Base-by-base conservation (phyloP, 345 rosid species). In the Syzygium oleosum region DNA sequence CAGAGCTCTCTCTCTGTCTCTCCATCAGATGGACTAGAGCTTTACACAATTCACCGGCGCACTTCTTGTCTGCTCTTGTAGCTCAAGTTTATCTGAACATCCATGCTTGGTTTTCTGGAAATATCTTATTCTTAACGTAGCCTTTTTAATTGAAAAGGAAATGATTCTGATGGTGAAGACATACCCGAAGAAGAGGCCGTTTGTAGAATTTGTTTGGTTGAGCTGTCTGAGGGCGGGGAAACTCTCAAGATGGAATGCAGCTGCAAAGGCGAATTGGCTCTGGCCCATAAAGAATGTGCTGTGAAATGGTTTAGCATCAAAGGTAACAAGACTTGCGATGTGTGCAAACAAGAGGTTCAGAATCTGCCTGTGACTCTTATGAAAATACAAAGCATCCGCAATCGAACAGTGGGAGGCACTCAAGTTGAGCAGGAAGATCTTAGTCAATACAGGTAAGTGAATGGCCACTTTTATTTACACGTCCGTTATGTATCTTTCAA, bases 241-340 rank as follows among this genome's bases (percentile, higher is more conserved):
- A 97, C 99, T 15, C 90, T 97, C 53, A 96, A 95, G 95, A 95
- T 97, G 98, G 99, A 97, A 90, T 97, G 99, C 93, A 97, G 98
- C 91, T 97, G 99, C 94, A 96, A 95, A 94, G 99, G 99, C 1
- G 99, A 98, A 91, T 98, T 98, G 53, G 98, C 99, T 88, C 91
- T 98, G 88, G 99, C 99, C n/a, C 99, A 96, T 90, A 93, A 92
- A 91, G 99, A 95, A 65, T 98, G 99, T 89, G 99, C 99, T 73
- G 90, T 96, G 38, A 98, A 98, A 88, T 98, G 99, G 99, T 98
- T 96, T 87, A 95, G 95, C 84, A 96, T 95, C 90, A 98, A 96
- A 91, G 99, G 99, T 58, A 98, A 94, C 93, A 96, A 95, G 90
- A 98, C 93, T 2, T 98, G 99, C 89, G 99, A 98, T 85, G 99